Conservation (phyloP, 1,284 basidiomycete species). For the Microstroma glucosiphilum region DNA sequence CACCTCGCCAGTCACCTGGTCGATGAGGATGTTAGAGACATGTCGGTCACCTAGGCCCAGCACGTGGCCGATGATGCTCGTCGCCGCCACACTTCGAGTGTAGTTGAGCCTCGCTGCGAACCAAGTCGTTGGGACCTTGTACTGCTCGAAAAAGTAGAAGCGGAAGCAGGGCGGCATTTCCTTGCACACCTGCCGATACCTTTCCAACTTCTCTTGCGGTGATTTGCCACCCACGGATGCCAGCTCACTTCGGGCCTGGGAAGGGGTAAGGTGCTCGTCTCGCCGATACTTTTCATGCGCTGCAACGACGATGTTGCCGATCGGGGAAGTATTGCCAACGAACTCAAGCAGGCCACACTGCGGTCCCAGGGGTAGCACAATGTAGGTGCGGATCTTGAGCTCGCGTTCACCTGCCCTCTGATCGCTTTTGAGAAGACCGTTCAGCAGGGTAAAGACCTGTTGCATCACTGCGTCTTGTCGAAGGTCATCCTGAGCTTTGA, state of each 20-base stretch:
- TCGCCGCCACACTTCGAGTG: conserved; percentile 82
- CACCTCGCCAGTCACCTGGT: conserved; percentile 74
- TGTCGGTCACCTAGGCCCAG: conserved; percentile 91
- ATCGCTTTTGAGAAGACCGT: conserved; percentile 68
- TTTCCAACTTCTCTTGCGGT: conserved; percentile 25
- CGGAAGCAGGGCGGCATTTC: conserved; percentile 80
- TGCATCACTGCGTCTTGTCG: conserved; percentile 99
- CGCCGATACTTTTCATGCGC: conserved; percentile 57
- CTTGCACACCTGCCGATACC: conserved; percentile 59
- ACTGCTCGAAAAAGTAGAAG: conserved; percentile 84
- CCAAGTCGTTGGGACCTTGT: conserved; percentile 82
- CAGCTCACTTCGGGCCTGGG: conserved; percentile 23
- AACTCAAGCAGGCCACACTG: conserved; percentile 87
- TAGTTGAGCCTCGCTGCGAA: conserved; percentile 88
- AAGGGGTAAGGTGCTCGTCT: conserved; percentile 20
- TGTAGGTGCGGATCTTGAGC: conserved; percentile 75
- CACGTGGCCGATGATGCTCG: conserved; percentile 87
- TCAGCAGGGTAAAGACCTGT: conserved; percentile 88
- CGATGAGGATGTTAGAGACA: conserved; percentile 83
- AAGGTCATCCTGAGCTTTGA: conserved; percentile 83
- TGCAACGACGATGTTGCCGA: conserved; percentile 61
- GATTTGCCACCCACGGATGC: conserved; percentile 19
- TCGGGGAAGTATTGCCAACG: conserved; percentile 69
- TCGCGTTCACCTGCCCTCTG: conserved; percentile 68
- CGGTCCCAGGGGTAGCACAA: conserved; percentile 74